Percentiles rank a stretch among this genome's conserved stretches.
Conservation (phyloP, 306 rosid species). For the Dryas drummondii region DNA sequence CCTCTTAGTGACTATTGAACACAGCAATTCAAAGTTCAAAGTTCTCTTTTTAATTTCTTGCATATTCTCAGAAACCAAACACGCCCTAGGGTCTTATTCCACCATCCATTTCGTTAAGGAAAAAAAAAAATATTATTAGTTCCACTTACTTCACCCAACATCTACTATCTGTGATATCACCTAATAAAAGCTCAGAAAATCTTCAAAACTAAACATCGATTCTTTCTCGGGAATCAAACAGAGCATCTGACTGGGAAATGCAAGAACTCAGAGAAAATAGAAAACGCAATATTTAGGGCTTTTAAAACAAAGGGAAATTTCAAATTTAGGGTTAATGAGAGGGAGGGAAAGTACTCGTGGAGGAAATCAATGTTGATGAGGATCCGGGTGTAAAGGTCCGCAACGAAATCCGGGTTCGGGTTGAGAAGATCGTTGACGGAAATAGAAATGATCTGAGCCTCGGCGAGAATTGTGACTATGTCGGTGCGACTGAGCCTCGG, state of each 20-base stretch:
- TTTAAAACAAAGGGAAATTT: not conserved
- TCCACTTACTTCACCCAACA: not conserved
- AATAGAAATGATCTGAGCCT: conserved; percentile 50
- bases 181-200: not conserved
- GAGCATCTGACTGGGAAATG: not conserved
- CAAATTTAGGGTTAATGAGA: not conserved
- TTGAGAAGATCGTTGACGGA: conserved; percentile 55
- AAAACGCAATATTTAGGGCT: not conserved
- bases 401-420: conserved; percentile 49
- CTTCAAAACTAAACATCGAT: not conserved
- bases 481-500: conserved; percentile 57
- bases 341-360: conserved; percentile 34
- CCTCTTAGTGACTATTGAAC: not conserved
- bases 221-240: not conserved
- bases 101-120: not conserved
- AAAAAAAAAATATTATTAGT: not conserved
- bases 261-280: not conserved
- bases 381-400: conserved; percentile 58
- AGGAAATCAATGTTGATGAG: conserved; percentile 53
- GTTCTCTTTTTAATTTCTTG: not conserved
- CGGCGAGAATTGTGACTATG: conserved; percentile 33
- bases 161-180: not conserved
- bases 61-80: not conserved
- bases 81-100: not conserved
- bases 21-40: not conserved